Conservation (phyloP, 2,329 filamentous ascomycete genomes). For the Aspergillus spinulosporus region DNA sequence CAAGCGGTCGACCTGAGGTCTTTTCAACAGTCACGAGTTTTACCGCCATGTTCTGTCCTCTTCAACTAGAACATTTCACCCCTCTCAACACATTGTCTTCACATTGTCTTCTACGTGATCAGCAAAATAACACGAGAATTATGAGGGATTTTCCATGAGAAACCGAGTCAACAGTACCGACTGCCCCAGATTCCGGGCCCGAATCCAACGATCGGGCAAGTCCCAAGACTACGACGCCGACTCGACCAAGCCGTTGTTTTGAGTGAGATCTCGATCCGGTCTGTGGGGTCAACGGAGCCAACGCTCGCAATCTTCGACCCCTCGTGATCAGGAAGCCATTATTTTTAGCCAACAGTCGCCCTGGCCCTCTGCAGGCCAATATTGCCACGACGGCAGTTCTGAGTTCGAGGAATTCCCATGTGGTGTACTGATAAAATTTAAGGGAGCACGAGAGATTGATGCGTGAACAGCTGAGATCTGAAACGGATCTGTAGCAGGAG, state of each 20-base stretch:
- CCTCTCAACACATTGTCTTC: not conserved
- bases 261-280: not conserved
- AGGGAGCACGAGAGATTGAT: not conserved
- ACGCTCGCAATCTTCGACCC: not conserved
- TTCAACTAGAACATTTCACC: too few species aligned
- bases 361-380: not conserved
- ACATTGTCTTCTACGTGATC: too few species aligned
- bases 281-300: not conserved
- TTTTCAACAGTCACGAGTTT: not conserved
- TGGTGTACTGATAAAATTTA: not conserved
- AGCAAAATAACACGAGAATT: not conserved
- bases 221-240: not conserved
- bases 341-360: not conserved
- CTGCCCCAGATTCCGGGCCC: not conserved
- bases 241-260: not conserved
- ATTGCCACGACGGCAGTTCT: not conserved
- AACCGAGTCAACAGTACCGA: not conserved
- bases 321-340: not conserved
- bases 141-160: not conserved
- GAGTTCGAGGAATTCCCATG: not conserved
- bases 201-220: not conserved
- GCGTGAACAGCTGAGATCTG: not conserved
- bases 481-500: not conserved
- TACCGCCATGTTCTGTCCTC: not conserved
- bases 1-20: not conserved